A percentile compares a stretch with the other conserved stretches of the same genome.
These are phyloP conservation scores for Ilex aquifolium DNA, from an alignment of 257 asterid species.

Conservation along the genomic window DNA sequence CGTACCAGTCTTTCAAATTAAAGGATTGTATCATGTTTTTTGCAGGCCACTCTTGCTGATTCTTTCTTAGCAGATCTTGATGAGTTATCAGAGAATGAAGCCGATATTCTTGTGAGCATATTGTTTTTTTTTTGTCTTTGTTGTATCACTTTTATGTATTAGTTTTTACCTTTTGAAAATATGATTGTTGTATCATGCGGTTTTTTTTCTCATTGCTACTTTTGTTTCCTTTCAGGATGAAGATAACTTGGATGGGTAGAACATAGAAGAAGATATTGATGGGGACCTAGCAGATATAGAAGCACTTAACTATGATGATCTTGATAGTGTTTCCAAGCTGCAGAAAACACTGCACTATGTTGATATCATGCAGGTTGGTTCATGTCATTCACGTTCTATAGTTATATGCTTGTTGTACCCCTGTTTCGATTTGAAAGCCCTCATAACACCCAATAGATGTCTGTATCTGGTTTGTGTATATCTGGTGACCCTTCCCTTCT, in stretches of 20 bases:
- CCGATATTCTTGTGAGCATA: constrained; percentile 56
- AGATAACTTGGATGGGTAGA: constrained; percentile 47
- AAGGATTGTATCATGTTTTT: background rate
- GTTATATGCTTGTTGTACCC: background rate
- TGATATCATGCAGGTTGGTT: constrained; percentile 74
- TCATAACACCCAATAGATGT: background rate
- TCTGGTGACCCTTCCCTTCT: too few relatives aligned
- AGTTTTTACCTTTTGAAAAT: too few relatives aligned
- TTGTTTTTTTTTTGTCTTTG: background rate
- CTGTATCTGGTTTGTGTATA: background rate
- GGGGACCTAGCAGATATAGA: constrained; percentile 94
- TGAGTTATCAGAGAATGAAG: constrained; percentile 89
- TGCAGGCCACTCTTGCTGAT: constrained; percentile 96
- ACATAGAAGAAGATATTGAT: constrained; percentile 84
- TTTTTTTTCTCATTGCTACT: background rate
- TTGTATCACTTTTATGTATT: background rate
- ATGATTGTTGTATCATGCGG: background rate
- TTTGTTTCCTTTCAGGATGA: constrained; percentile 45
- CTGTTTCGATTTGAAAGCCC: background rate
- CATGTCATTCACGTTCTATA: background rate
- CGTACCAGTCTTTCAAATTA: too few relatives aligned
- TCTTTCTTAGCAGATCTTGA: constrained; percentile 96
- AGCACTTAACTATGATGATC: constrained; percentile 84
- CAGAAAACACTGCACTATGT: constrained; percentile 68
- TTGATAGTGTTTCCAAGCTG: constrained; percentile 85